Evolutionary conservation across 192 early-diverging fungal species (phyloP).

Genomic region (Backusella liffmaniae): DNA sequence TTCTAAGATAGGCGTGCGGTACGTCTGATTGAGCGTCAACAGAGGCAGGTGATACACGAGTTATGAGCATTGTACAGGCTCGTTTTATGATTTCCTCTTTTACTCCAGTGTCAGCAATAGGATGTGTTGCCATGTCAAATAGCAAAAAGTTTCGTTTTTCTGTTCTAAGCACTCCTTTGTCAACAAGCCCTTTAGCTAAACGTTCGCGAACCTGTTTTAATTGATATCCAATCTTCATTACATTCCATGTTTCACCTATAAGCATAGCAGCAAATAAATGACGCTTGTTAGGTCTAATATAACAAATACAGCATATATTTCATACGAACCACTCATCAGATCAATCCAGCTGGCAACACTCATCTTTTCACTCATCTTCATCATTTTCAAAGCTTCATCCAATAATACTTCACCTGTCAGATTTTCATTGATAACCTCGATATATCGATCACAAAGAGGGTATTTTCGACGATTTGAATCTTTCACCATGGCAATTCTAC

Average conservation of each 20-base stretch:
- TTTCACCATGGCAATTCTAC: slow-evolving; percentile 84
- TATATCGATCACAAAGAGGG: slow-evolving; percentile 75
- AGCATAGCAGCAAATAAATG: background rate
- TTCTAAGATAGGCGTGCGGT: slow-evolving; percentile 63
- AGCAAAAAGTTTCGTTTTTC: slow-evolving; percentile 95
- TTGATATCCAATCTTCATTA: slow-evolving; percentile 95
- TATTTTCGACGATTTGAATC: slow-evolving; percentile 75
- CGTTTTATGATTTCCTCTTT: slow-evolving; percentile 89
- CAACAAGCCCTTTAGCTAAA: slow-evolving; percentile 95
- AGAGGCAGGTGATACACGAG: slow-evolving; percentile 57
- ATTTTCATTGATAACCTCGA: slow-evolving; percentile 82
- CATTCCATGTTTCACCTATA: slow-evolving; percentile 97
- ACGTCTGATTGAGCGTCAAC: slow-evolving; percentile 52
- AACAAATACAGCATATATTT: background rate
- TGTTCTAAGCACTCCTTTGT: slow-evolving; percentile 95
- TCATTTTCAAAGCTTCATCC: slow-evolving; percentile 91
- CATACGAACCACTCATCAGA: slow-evolving; percentile 84
- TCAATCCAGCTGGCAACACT: slow-evolving; percentile 95
- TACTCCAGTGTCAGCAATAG: slow-evolving; percentile 81
- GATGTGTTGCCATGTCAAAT: slow-evolving; percentile 98
- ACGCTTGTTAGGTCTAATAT: background rate
- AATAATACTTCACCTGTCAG: slow-evolving; percentile 93
- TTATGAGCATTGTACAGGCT: slow-evolving; percentile 75
- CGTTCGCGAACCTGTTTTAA: slow-evolving; percentile 97
- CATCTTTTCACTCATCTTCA: slow-evolving; percentile 83